A percentile compares a stretch with the other conserved stretches of the same genome.
These are phyloP conservation scores for Xylaria venustula DNA, from an alignment of 495 filamentous ascomycete species.

Conservation along the genomic window DNA sequence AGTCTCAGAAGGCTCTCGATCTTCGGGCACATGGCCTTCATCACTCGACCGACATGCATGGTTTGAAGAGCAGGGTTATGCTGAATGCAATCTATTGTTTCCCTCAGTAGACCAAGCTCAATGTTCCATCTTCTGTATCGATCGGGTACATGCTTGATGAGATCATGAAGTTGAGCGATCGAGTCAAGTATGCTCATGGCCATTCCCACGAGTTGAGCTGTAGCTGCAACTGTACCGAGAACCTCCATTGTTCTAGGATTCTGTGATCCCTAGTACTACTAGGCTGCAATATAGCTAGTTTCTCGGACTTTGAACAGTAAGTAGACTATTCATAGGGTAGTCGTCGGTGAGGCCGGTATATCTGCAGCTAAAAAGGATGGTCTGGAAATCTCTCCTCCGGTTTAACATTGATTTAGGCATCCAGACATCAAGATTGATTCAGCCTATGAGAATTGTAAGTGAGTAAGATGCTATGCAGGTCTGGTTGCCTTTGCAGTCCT, in stretches of 20 bases:
- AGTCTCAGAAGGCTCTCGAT: not conserved
- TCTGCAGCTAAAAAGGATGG: too few relatives aligned
- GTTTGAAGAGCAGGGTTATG: not conserved
- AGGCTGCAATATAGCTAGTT: too few relatives aligned
- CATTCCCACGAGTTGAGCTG: not conserved
- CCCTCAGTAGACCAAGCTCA: not conserved
- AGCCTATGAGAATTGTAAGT: too few relatives aligned
- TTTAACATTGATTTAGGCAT: too few relatives aligned
- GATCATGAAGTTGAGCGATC: not conserved
- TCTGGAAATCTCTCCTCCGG: too few relatives aligned
- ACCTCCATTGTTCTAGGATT: not conserved
- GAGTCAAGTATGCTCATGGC: not conserved
- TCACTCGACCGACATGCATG: not conserved
- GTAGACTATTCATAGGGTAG: too few relatives aligned
- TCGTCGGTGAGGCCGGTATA: too few relatives aligned
- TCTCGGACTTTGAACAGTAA: too few relatives aligned
- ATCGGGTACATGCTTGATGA: not conserved
- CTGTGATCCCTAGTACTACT: too few relatives aligned
- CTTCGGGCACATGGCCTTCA: not conserved
- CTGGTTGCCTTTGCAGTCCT: too few relatives aligned
- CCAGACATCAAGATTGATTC: too few relatives aligned
- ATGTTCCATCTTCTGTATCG: not conserved
- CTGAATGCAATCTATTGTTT: not conserved
- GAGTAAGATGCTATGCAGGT: too few relatives aligned
- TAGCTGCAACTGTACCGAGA: not conserved